Conservation (phyloP, 352 stramenopile species). For the Globisporangium cederbergense region DNA sequence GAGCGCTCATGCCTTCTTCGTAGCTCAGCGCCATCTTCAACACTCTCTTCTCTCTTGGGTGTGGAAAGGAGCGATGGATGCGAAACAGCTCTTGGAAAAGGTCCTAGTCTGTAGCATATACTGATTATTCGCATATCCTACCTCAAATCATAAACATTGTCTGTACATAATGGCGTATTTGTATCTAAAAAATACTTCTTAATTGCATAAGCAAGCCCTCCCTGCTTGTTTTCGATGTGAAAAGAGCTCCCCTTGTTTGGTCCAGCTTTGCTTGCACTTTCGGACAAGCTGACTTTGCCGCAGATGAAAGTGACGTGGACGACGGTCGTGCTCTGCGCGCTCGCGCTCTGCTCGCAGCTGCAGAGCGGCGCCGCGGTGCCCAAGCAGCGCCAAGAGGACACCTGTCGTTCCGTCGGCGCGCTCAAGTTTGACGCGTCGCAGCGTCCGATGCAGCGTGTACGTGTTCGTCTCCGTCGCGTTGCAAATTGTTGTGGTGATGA, state of each 20-base stretch:
- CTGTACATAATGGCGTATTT: too few species aligned
- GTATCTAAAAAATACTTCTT: background rate
- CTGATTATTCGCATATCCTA: background rate
- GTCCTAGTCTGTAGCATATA: background rate
- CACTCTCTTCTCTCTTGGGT: background rate
- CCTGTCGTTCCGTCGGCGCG: constrained; percentile 54
- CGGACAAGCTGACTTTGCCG: background rate
- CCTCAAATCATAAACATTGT: background rate
- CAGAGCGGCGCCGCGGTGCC: constrained; percentile 17
- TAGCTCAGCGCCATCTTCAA: constrained; percentile 55
- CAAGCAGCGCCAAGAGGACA: constrained; percentile 29
- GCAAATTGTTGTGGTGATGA: background rate
- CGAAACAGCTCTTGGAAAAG: background rate
- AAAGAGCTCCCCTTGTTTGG: constrained; percentile 2
- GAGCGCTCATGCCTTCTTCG: constrained; percentile 52
- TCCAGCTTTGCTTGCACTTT: background rate
- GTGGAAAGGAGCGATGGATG: background rate
- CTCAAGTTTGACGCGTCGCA: constrained; percentile 69
- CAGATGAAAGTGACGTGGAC: constrained; percentile 19
- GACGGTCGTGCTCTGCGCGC: constrained; percentile 15
- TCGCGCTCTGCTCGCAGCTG: constrained; percentile 23
- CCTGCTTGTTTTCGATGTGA: background rate
- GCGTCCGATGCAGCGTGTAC: constrained; percentile 64
- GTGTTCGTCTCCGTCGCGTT: constrained; percentile 1
- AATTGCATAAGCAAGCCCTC: constrained; percentile 6